A percentile compares a stretch with the other conserved stretches of the same genome.
Conservation (phyloP, 2,329 filamentous ascomycete genomes). For the Clonostachys byssicola region DNA sequence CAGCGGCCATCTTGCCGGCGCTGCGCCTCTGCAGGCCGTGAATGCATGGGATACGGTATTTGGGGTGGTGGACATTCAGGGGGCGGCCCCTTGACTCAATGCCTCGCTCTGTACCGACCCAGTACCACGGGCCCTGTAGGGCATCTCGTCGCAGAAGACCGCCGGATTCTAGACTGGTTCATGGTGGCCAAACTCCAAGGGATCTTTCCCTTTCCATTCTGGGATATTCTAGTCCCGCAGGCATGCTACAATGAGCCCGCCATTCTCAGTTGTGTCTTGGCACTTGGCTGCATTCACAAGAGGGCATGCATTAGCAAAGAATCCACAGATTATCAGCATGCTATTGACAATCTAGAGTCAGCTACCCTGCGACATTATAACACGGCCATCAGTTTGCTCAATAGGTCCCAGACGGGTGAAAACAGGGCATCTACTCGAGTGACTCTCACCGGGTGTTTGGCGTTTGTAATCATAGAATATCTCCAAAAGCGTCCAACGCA, state of each 20-base stretch:
- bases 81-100: too few relatives aligned
- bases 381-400: conserved; percentile 28
- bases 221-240: conserved; percentile 30
- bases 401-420: conserved; percentile 8
- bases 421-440: conserved; percentile 19
- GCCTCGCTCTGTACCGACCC: too few relatives aligned
- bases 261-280: conserved; percentile 31
- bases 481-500: conserved; percentile 21
- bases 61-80: too few relatives aligned
- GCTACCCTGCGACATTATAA: conserved; percentile 27
- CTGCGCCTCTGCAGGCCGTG: too few relatives aligned
- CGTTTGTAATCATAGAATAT: conserved; percentile 33
- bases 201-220: conserved; percentile 25
- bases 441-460: conserved; percentile 21
- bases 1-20: too few relatives aligned
- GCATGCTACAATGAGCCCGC: conserved; percentile 29
- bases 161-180: conserved; percentile 3
- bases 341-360: background rate
- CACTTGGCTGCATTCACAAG: conserved; percentile 28
- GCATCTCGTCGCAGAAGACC: background rate
- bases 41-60: too few relatives aligned
- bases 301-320: background rate
- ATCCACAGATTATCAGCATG: too few relatives aligned
- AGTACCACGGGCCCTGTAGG: too few relatives aligned
- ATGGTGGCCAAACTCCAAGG: conserved; percentile 23